Base-by-base conservation (phyloP, 192 early-diverging fungal genomes). In the Fimicolochytrium jonesii region DNA sequence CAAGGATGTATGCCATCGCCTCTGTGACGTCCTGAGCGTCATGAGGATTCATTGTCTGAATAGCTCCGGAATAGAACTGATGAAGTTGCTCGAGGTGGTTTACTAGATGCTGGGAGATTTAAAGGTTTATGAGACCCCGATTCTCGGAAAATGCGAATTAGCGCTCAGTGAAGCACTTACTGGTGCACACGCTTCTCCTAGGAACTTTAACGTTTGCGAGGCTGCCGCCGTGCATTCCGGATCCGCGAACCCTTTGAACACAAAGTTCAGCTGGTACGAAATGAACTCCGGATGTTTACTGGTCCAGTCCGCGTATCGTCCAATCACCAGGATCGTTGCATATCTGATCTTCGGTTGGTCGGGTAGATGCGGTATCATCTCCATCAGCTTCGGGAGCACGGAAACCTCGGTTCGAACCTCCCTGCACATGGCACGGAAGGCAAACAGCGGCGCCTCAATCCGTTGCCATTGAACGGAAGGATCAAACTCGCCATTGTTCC, bases 271-370 rank as follows among this genome's bases (percentile, higher is more conserved):
- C 77, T 98, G 95, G 70, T 92, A 95, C 30, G 83, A 69, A n/a
- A 99, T 83, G 55, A 88, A 92, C 70, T 92, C 80, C 7, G 94
- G 92, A 66, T 98, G 94, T 32, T 65, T 48, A 41, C 77, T 71
- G 2, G 94, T 96, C 97, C 97, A 99, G 54, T 81, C 80, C 22
- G 95, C 88, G 67, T 99, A 99, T 49, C 94, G 81, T 2, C 92
- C 92, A 67, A 99, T 95, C 6, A 99, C 93, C 20, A 98, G 75
- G 20, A 95, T 94, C 1, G 94, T 93, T 0, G 95, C 93, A 61
- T 98, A 96, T 59, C 88, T 87, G 72, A 99, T 86, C 69, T 93
- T 94, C 11, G 97, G 91, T 64, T 99, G 95, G 18, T 77, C 59
- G 13, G 95, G 92, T 34, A 99, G 70, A 37, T 90, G 83, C 11